Evolutionary conservation across 2,329 filamentous ascomycete species (phyloP).

Genomic region (Xylariaceae sp.): DNA sequence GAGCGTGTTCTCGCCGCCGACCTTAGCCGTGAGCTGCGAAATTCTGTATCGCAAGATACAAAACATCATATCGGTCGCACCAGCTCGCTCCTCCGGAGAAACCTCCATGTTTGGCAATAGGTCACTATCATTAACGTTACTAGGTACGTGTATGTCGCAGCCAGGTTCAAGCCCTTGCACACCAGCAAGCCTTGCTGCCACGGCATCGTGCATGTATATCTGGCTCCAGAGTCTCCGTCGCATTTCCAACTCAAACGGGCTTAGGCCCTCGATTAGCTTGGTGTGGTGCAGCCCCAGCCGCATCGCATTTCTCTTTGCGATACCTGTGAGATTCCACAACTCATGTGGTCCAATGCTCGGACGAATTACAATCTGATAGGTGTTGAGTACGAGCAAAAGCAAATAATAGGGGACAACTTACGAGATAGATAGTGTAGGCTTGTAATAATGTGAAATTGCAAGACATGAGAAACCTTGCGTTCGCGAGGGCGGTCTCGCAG

Average conservation of each 20-base stretch:
- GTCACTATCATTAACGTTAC: constrained; percentile 3
- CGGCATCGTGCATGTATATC: not conserved
- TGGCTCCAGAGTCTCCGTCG: constrained; percentile 2
- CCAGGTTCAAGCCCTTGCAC: not conserved
- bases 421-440: constrained; percentile 3
- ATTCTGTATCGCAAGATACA: constrained; percentile 5
- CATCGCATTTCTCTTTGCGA: constrained; percentile 2
- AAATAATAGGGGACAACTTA: not conserved
- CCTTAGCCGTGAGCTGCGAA: not conserved
- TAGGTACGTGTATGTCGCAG: not conserved
- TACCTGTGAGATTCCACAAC: constrained; percentile 3
- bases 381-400: not conserved
- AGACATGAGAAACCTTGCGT: constrained; percentile 2
- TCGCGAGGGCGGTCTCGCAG: constrained; percentile 1
- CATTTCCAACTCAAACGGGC: constrained; percentile 2
- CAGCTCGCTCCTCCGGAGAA: not conserved
- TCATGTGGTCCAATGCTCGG: not conserved
- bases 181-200: not conserved
- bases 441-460: constrained; percentile 2
- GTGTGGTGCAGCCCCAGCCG: constrained; percentile 3
- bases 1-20: not conserved
- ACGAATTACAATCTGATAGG: not conserved
- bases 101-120: not conserved
- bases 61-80: constrained; percentile 4
- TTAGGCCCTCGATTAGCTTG: not conserved